These are phyloP conservation scores for Penicillium atrosanguineum DNA, from an alignment of 495 filamentous ascomycete species.

Conservation along the genomic window DNA sequence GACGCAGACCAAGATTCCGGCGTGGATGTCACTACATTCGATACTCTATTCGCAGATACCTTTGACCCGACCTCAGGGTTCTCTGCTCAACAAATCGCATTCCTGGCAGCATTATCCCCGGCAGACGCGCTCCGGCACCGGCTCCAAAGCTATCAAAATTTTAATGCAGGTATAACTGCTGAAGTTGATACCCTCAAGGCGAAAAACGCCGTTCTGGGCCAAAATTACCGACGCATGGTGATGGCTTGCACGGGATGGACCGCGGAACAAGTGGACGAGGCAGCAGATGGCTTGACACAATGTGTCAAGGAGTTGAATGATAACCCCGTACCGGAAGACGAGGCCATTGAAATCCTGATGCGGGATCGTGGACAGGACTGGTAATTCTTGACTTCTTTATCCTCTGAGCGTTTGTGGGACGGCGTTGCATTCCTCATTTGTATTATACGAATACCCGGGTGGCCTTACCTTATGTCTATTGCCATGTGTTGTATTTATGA, in stretches of 20 bases:
- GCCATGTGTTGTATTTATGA: constrained; percentile 19
- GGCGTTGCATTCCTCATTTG: constrained; percentile 20
- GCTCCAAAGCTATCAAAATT: constrained; percentile 31
- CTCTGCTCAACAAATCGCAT: constrained; percentile 36
- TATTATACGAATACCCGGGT: constrained; percentile 28
- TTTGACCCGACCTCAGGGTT: constrained; percentile 40
- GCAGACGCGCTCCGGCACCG: constrained; percentile 29
- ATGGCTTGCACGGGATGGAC: constrained; percentile 49
- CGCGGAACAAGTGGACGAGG: constrained; percentile 47
- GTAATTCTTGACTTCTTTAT: constrained; percentile 24
- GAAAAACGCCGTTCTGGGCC: constrained; percentile 45
- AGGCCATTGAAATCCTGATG: constrained; percentile 50
- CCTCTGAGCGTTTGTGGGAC: constrained; percentile 20
- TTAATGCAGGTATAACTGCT: constrained; percentile 34
- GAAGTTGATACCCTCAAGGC: constrained; percentile 42
- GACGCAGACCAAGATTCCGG: constrained; percentile 56
- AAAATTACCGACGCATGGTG: constrained; percentile 49
- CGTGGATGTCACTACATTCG: constrained; percentile 39
- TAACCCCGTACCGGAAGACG: constrained; percentile 46
- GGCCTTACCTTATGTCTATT: constrained; percentile 16
- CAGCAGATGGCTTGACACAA: constrained; percentile 45
- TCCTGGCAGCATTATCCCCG: constrained; percentile 29
- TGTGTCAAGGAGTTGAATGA: constrained; percentile 50
- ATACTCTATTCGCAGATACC: constrained; percentile 31
- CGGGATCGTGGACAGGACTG: constrained; percentile 49